Evolutionary conservation across 2,329 filamentous ascomycete species (phyloP), one percentile per base, ranked within the genome.

Genomic region (Pseudocercospora pini-densiflorae): DNA sequence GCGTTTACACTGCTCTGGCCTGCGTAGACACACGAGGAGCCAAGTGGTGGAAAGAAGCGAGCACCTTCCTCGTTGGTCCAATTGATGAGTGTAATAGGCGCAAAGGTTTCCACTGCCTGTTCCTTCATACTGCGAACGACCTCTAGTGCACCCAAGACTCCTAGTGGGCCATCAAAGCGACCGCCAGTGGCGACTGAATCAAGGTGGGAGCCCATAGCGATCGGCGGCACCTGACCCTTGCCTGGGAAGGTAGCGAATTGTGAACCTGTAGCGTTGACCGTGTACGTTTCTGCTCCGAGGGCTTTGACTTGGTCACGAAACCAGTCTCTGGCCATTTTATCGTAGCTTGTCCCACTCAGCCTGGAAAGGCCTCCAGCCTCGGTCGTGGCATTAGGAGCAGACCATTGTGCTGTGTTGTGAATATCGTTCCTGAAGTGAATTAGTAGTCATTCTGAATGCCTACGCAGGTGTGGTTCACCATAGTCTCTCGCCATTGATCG

Each of bases 51-150:
- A 49, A 69, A 69, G 61, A 73, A 74, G 10, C 68, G 54, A 5
- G 72, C 72, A 5, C 72, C 72, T 51, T 74, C 72, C 61, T 72
- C 70, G 33, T 76, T 76, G n/a, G 73, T 76, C 73, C 74, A 76
- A 49, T 76, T 75, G 61, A 76, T 72, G 10, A 74, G 49, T 9
- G 68, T 64, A 24, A 75, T 65, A 6, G 72, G 73, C 10, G 72
- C 71, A 12, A 64, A 65, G 0, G 71, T 71, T 62, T 71, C 69
- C 47, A 75, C 70, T n/a, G 61, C 67, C 58, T 75, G 77, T 33
- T 80, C 78, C 54, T 77, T 73, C 16, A 81, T 27, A 24, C 63
- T 68, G 6, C 66, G 59, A 10, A 72, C 61, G 5, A 70, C 69
- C 61, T 71, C 70, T 4, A 72, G 61, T 10, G 63, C 70, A 1